phyloP scores from a whole-genome alignment of 306 rosid genomes.

The Cyclanthera cordifolia region DNA sequence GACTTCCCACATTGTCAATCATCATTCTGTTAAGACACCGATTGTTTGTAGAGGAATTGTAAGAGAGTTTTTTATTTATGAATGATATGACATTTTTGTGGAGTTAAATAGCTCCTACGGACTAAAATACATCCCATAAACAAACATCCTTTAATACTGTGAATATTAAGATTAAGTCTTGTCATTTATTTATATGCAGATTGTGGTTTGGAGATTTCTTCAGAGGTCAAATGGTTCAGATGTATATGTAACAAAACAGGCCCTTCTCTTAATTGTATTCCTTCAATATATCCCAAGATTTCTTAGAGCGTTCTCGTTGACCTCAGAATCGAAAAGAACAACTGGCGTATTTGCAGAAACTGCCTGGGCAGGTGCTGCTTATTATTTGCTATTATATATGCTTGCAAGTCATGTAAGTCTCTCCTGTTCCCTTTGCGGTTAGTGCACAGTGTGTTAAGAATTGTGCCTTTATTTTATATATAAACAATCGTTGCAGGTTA shows the following conservation, averaged over 20 bases:
- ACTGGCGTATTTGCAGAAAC: conserved; percentile 96
- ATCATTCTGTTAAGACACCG: no score
- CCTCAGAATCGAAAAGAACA: conserved; percentile 94
- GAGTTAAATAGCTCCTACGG: no score
- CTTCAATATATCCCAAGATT: conserved; percentile 85
- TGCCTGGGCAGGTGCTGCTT: conserved; percentile 99
- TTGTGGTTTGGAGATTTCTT: conserved; percentile 90
- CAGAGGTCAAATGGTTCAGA: conserved; percentile 64
- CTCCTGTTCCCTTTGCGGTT: neutral
- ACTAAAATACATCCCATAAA: no score
- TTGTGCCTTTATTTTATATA: neutral
- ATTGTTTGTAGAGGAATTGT: no score
- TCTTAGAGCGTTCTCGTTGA: conserved; percentile 61
- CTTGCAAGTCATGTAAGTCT: conserved; percentile 94
- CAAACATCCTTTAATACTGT: no score
- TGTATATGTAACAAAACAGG: conserved; percentile 72
- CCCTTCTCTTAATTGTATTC: conserved; percentile 74
- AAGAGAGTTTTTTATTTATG: no score
- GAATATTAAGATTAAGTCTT: neutral
- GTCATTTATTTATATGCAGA: conserved; percentile 35
- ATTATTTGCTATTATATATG: conserved; percentile 83
- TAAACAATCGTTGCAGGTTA: neutral
- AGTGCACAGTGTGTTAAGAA: neutral
- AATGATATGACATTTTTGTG: no score
- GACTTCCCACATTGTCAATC: neutral